Conservation (phyloP, 768 basidiomycete species). For the Dentipellis sp. region DNA sequence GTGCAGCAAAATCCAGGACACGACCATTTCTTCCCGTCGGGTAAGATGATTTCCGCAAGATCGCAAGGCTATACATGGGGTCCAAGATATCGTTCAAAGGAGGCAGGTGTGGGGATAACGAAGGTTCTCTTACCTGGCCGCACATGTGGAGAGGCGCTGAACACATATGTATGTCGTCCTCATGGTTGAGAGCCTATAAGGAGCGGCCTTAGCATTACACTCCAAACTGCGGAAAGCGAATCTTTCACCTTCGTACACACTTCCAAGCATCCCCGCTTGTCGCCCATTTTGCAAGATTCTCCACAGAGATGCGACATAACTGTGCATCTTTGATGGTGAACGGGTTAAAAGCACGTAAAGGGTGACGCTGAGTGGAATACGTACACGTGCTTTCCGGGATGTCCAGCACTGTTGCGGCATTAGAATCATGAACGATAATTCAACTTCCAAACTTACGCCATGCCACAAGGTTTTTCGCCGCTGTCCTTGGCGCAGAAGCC, state of each 20-base stretch:
- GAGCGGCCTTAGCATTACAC: neutral
- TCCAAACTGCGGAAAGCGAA: neutral
- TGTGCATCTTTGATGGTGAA: slow-evolving; percentile 31
- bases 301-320: slow-evolving; percentile 47
- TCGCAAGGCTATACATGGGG: slow-evolving; percentile 8
- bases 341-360: neutral
- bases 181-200: slow-evolving; percentile 36
- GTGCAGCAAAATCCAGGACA: slow-evolving; percentile 7
- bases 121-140: slow-evolving; percentile 31
- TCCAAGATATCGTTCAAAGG: neutral
- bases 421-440: neutral
- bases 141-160: slow-evolving; percentile 46
- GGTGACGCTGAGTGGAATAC: slow-evolving; percentile 6
- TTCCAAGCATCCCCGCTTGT: slow-evolving; percentile 40
- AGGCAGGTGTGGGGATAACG: neutral
- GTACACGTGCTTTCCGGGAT: slow-evolving; percentile 48
- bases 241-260: slow-evolving; percentile 40
- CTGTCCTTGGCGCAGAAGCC: slow-evolving; percentile 28
- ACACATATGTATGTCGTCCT: slow-evolving; percentile 42
- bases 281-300: slow-evolving; percentile 34
- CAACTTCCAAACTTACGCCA: slow-evolving; percentile 24
- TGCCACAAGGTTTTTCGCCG: slow-evolving; percentile 30
- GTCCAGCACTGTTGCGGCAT: slow-evolving; percentile 37
- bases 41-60: slow-evolving; percentile 2
- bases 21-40: slow-evolving; percentile 3